Percentiles rank a stretch among this genome's conserved stretches.
phyloP scores from a whole-genome alignment of 257 asterid species.

The Ehretia macrophylla region DNA sequence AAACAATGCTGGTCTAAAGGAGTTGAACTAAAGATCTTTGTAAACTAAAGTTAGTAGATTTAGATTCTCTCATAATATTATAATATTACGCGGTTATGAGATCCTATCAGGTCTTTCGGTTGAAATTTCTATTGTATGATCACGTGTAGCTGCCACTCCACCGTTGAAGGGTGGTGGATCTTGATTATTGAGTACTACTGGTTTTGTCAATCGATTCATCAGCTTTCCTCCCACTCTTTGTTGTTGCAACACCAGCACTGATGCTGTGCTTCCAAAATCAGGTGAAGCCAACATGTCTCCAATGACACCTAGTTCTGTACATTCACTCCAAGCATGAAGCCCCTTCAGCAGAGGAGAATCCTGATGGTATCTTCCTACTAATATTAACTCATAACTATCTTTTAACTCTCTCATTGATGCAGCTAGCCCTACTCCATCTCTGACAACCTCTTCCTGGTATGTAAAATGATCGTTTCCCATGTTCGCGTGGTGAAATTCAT shows the following conservation, averaged over 20 bases:
- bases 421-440: slow-evolving; percentile 64
- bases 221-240: slow-evolving; percentile 49
- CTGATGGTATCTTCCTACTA: slow-evolving; percentile 61
- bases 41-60: too few relatives aligned
- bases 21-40: too few relatives aligned
- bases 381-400: slow-evolving; percentile 42
- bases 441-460: slow-evolving; percentile 68
- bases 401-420: slow-evolving; percentile 40
- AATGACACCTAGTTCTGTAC: slow-evolving; percentile 78
- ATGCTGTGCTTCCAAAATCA: slow-evolving; percentile 54
- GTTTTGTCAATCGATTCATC: slow-evolving; percentile 28
- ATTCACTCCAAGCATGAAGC: slow-evolving; percentile 77
- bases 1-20: too few relatives aligned
- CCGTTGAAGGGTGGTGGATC: slow-evolving; percentile 13
- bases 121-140: background rate
- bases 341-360: slow-evolving; percentile 58
- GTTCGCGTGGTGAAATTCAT: slow-evolving; percentile 55
- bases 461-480: slow-evolving; percentile 44
- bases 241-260: slow-evolving; percentile 80
- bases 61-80: too few relatives aligned
- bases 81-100: background rate
- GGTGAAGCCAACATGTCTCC: slow-evolving; percentile 68
- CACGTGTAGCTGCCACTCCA: background rate
- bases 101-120: background rate
- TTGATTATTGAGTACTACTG: slow-evolving; percentile 29